These are phyloP conservation scores for Myriosclerotinia scirpicola DNA, from an alignment of 2,329 filamentous ascomycete species.

Conservation along the genomic window DNA sequence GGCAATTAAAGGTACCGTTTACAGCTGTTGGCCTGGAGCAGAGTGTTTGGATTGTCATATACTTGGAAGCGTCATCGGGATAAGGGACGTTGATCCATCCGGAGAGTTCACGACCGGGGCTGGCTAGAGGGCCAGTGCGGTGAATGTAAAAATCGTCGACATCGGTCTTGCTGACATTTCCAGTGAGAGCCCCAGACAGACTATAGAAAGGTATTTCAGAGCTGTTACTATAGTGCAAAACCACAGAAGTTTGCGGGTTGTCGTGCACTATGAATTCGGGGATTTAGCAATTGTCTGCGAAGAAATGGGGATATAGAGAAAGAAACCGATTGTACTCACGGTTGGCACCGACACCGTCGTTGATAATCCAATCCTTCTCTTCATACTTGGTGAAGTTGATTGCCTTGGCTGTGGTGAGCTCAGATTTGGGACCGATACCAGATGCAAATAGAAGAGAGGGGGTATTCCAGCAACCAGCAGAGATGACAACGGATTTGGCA, in stretches of 20 bases:
- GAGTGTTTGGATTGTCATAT: slow-evolving; percentile 4
- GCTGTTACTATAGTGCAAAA: neutral
- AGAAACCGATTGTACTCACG: neutral
- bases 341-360: slow-evolving; percentile 11
- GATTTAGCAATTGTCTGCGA: neutral
- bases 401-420: neutral
- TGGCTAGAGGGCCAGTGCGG: slow-evolving; percentile 1
- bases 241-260: neutral
- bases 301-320: neutral
- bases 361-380: slow-evolving; percentile 15
- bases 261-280: neutral
- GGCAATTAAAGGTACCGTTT: neutral
- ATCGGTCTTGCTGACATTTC: slow-evolving; percentile 7
- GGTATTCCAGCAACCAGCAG: slow-evolving; percentile 8
- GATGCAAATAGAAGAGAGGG: slow-evolving; percentile 10
- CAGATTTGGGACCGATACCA: neutral
- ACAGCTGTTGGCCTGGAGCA: slow-evolving; percentile 11
- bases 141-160: slow-evolving; percentile 1
- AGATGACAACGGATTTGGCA: neutral
- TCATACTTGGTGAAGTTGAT: neutral
- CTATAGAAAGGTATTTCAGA: neutral
- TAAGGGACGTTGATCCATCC: slow-evolving; percentile 9
- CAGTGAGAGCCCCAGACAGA: slow-evolving; percentile 5
- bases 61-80: neutral
- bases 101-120: neutral